Evolutionary conservation across 2,329 filamentous ascomycete species (phyloP), one percentile per base, ranked within the genome.

Genomic region (Capronia americana): DNA sequence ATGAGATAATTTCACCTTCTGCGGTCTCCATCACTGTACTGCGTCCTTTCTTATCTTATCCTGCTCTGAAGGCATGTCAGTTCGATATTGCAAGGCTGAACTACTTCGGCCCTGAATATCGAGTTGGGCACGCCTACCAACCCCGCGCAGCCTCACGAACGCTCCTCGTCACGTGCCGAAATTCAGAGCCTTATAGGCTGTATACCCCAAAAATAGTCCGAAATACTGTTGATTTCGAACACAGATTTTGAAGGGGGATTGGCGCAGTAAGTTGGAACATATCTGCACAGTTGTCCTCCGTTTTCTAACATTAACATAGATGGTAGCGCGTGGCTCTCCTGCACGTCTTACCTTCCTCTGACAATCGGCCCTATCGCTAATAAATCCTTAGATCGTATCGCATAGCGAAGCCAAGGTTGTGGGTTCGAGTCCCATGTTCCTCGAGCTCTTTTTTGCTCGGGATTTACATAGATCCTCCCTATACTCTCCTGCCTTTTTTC

Each of bases 311-410:
- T 1, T 20, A 14, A 46, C 14, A 4, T 1, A 51, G 48, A 73
- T 73, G 72, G 72, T 73, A 73, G 72, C 72, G 72, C 72, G 71
- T 72, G 69, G 72, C 71, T 72, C 72, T 72, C 72, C 71, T 73
- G 71, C 23, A 17, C 34, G 34, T 41, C 34, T 41, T 14, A 41
- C 34, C 34, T 41, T 14, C 14, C 34, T 41, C 14, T 17, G 5
- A 1, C 4, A 14, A 17, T 7, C 14, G 0, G 14, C 3, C 11
- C 0, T 2, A 8, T n/a, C 14, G 14, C 38, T 44, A 44, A 44
- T 44, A 44, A n/a, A n/a, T n/a, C 38, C 48, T 51, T 8, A 51
- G 24, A 23, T 51, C 26, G 7, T 23, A 26, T 24, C 26, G 7
- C 48, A 26, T 24, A 48, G 32, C n/a, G 24, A 72, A 72, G 71